These are phyloP conservation scores for Pecoramyces ruminantium DNA, from an alignment of 192 early-diverging fungal genomes.

Conservation along the genomic window DNA sequence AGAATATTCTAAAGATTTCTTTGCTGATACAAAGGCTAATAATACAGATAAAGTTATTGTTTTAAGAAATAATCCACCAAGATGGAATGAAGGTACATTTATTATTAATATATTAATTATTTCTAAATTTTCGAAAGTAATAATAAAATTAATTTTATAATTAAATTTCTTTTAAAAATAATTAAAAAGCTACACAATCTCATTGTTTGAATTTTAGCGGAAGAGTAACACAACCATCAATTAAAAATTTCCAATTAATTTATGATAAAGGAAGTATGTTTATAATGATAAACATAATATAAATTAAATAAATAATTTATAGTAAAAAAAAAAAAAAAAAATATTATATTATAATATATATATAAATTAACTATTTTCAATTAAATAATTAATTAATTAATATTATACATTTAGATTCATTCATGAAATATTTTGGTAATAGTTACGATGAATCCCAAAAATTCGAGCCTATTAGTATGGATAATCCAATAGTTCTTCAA, in stretches of 20 bases:
- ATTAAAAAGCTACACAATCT: slow-evolving; percentile 21
- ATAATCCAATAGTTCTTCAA: slow-evolving; percentile 8
- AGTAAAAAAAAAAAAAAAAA: too few species aligned
- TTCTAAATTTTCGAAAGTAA: too few species aligned
- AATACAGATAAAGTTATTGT: slow-evolving; percentile 31
- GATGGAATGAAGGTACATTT: slow-evolving; percentile 36
- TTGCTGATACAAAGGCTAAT: slow-evolving; percentile 24
- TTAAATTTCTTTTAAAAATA: background rate
- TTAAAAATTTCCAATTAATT: slow-evolving; percentile 48
- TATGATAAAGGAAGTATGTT: slow-evolving; percentile 19
- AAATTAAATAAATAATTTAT: too few species aligned
- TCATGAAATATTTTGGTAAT: slow-evolving; percentile 18
- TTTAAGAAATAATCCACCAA: slow-evolving; percentile 38
- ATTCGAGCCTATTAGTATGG: background rate
- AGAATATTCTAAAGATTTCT: slow-evolving; percentile 23
- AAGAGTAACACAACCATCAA: slow-evolving; percentile 34
- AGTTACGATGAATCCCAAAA: background rate
- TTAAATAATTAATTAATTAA: too few species aligned
- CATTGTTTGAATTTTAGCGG: slow-evolving; percentile 50
- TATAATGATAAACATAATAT: too few species aligned
- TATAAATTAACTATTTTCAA: too few species aligned
- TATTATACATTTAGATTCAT: slow-evolving; percentile 9
- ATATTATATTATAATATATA: too few species aligned
- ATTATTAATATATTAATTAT: too few species aligned
- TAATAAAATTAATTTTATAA: too few species aligned